These are phyloP conservation scores for Boletellus ananiceps DNA, from an alignment of 768 basidiomycete genomes.

Conservation along the genomic window DNA sequence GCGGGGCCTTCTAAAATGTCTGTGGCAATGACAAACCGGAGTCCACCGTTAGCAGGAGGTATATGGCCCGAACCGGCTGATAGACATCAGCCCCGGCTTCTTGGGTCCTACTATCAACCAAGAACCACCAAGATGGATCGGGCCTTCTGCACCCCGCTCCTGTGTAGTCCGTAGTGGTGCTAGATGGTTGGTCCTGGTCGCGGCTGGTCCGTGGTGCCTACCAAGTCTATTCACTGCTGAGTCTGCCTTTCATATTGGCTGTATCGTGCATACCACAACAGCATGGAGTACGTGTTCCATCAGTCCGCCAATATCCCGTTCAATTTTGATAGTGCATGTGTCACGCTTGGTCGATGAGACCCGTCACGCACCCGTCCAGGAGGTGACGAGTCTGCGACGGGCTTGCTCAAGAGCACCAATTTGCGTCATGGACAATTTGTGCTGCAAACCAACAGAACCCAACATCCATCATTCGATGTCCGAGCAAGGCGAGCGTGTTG, in stretches of 20 bases:
- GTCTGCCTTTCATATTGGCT: neutral
- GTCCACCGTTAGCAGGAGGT: neutral
- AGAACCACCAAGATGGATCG: constrained; percentile 6
- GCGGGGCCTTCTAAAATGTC: constrained; percentile 1
- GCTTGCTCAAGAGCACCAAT: neutral
- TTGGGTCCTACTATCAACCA: constrained; percentile 8
- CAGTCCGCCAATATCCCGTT: neutral
- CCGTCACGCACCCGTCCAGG: neutral
- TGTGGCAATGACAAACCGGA: constrained; percentile 12
- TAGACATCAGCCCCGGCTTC: constrained; percentile 4
- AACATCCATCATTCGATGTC: neutral
- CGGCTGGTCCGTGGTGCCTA: neutral
- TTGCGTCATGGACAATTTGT: neutral
- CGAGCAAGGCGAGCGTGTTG: neutral
- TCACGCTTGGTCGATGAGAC: neutral
- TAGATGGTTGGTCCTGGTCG: neutral
- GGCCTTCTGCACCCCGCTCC: neutral
- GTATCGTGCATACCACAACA: constrained; percentile 3
- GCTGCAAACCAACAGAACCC: neutral
- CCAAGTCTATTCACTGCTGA: neutral
- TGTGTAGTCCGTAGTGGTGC: neutral
- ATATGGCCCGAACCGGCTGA: constrained; percentile 1
- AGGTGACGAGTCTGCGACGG: neutral
- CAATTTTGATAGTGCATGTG: neutral
- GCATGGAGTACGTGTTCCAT: neutral